Base-by-base conservation (phyloP, 371 early-diverging fungal species). In the Mortierella sp. region DNA sequence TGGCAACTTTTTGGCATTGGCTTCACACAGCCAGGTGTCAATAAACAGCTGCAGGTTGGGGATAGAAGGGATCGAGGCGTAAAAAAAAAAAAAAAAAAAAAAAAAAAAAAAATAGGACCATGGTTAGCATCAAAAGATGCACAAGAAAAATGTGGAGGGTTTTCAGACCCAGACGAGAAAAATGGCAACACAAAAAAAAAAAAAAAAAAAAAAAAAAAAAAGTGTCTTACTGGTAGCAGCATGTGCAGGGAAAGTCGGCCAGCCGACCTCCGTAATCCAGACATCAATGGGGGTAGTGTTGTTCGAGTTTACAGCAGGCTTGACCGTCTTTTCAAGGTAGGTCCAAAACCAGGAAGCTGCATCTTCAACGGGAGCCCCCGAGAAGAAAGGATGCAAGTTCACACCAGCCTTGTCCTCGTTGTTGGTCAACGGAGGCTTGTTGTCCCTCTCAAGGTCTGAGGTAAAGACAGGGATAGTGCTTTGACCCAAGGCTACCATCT, bases 331-430 rank as follows among this genome's bases (percentile, higher is more conserved):
- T 23, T 85, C 62, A 23, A 86, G 76, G 60, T 88, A 87, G 30
- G 81, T 80, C 74, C 85, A 90, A 48, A 85, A 82, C 85, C 84
- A 87, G 51, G 76, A 58, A 53, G 86, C 85, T 9, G 89, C 89
- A 4, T 75, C 77, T 4, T 84, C 69, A 7, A 85, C 84, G 11
- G 80, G 75, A 7, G 77, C 81, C 21, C 89, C 89, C 14, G 89
- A 87, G 83, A 90, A 91, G 84, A 89, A 90, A 12, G 91, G 91
- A 81, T 90, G 90, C 6, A 86, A 87, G 68, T 91, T 87, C 60
- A 87, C 86, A 48, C 84, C 82, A 11, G 88, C 84, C 56, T 74
- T 84, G 71, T 91, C 91, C 28, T 86, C 86, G 9, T 81, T 77
- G 9, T 82, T 77, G 45, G 87, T 63, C 14, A 89, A 61, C 0